Base-by-base conservation (phyloP, 805 yeast species). In the Yarrowia phangngaensis region DNA sequence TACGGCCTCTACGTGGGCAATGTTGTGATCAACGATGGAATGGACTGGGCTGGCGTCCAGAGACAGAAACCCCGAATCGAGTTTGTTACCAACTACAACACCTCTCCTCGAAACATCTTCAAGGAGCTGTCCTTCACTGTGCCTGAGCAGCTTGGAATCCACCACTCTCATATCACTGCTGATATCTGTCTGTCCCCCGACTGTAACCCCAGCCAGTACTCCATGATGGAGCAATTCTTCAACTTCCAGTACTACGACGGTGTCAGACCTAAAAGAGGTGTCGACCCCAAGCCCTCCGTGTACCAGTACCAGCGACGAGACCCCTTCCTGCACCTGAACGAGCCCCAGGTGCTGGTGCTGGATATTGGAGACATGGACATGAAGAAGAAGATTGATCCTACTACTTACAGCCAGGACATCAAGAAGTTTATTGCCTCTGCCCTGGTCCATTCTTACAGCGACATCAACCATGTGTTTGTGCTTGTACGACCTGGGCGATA, bases 291-390 rank as follows among this genome's bases (percentile, higher is more conserved):
- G 23, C 52, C 52, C 6, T 16, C 33, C 4, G 19, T 27, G 6
- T 45, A 26, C 27, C 31, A 32, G 31, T 50, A 45, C 23, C 30
- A 45, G 17, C 29, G 36, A 9, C 20, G 29, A 4, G 32, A 29
- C 27, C 15, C 28, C 6, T 28, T 35, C 15, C 20, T 31, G 23
- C 24, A 24, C 15, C 24, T 48, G 16, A 31, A 31, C 30, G 23
- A 50, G 16, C 52, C 52, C 24, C 41, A 41, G 36, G 40, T 38
- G n/a, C 12, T 50, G 4, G 36, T 50, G n/a, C 32, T 50, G 15
- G 52, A 50, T 20, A 31, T 50, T 24, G 52, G 52, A 3, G 36
- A 36, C 23, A 31, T 15, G 20, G 52, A 50, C 31, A 23, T 50
- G 32, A 24, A 30, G 28, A 41, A 31, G 15, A 20, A 17, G 20